These are phyloP conservation scores for Moesziomyces parantarcticus DNA, from an alignment of 1,284 basidiomycete species.

Conservation along the genomic window DNA sequence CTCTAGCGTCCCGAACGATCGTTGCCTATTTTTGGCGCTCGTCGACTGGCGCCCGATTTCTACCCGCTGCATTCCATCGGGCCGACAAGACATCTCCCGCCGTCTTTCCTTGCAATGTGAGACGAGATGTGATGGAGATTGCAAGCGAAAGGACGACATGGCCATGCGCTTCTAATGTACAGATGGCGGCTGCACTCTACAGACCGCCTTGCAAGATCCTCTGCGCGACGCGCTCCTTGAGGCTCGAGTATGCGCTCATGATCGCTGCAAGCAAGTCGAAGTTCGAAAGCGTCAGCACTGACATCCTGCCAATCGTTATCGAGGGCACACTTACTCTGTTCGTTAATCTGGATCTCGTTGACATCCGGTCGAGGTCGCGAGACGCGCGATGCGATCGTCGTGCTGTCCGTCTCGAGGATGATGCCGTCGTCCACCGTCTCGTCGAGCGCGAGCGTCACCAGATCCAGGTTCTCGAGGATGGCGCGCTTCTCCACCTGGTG, in stretches of 20 bases:
- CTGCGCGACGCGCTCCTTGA: conserved; percentile 63
- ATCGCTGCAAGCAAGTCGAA: conserved; percentile 46
- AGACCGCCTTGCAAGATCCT: conserved; percentile 62
- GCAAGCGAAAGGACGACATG: background rate
- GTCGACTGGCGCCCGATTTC: too few relatives aligned
- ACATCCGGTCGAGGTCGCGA: conserved; percentile 89
- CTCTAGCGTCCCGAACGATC: too few relatives aligned
- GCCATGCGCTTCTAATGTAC: too few relatives aligned
- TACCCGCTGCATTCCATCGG: too few relatives aligned
- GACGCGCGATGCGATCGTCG: conserved; percentile 93
- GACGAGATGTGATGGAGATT: too few relatives aligned
- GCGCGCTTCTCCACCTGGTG: conserved; percentile 91
- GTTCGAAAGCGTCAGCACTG: conserved; percentile 70
- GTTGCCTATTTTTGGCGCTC: too few relatives aligned
- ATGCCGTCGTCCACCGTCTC: conserved; percentile 98
- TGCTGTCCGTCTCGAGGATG: conserved; percentile 95
- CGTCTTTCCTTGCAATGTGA: too few relatives aligned
- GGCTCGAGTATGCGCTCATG: conserved; percentile 67
- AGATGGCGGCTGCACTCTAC: conserved; percentile 1
- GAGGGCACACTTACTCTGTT: conserved; percentile 75
- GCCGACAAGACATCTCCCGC: too few relatives aligned
- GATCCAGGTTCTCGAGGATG: conserved; percentile 92
- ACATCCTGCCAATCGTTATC: background rate
- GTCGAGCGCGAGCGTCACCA: conserved; percentile 91
- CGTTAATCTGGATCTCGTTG: conserved; percentile 98